phyloP scores from a whole-genome alignment of 345 rosid genomes.

The Erucastrum elatum region DNA sequence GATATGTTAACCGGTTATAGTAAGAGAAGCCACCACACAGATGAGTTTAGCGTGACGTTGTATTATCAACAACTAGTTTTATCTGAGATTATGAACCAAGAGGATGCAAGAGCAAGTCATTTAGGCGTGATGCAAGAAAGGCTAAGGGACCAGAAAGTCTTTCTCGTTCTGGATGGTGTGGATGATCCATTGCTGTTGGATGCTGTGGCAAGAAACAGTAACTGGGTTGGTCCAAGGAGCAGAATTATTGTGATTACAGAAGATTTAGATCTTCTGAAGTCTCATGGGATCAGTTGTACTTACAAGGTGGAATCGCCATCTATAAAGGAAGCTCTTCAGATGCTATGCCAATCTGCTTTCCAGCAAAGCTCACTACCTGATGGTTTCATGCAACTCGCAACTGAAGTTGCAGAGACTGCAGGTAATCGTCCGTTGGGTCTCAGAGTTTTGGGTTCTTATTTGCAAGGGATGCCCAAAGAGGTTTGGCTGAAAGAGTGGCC shows the following conservation, averaged over 20 bases:
- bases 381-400: not conserved
- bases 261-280: constrained; percentile 1
- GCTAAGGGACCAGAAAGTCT: not conserved
- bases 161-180: not conserved
- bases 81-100: not conserved
- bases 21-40: not conserved
- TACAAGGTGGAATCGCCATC: constrained; percentile 3
- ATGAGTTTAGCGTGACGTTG: constrained; percentile 17
- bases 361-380: not conserved
- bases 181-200: not conserved
- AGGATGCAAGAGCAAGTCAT: not conserved
- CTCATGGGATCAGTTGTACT: not conserved
- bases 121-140: not conserved
- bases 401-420: not conserved
- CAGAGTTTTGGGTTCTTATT: constrained; percentile 23
- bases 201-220: not conserved
- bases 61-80: constrained; percentile 20
- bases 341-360: constrained; percentile 17
- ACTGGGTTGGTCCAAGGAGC: not conserved
- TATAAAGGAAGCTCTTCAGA: constrained; percentile 4
- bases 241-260: not conserved
- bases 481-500: constrained; percentile 23
- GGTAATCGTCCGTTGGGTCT: constrained; percentile 38
- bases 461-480: not conserved
- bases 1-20: not conserved